phyloP scores from a whole-genome alignment of 306 rosid species.

The Rosa multiflora region DNA sequence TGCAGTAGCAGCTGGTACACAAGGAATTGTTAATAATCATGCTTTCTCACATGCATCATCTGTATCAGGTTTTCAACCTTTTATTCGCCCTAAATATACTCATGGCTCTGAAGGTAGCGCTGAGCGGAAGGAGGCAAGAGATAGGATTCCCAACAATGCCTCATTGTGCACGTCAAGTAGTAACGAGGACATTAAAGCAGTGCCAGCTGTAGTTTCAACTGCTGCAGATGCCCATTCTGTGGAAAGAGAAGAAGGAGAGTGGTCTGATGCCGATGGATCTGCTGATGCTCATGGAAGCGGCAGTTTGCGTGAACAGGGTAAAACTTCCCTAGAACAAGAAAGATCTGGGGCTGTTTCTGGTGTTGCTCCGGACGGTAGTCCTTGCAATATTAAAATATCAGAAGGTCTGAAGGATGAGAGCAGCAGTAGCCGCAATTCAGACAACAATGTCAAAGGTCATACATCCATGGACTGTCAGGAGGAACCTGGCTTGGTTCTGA shows the following conservation, averaged over 20 bases:
- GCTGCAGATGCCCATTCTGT: slow-evolving; percentile 39
- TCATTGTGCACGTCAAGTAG: slow-evolving; percentile 36
- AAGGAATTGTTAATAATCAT: slow-evolving; percentile 62
- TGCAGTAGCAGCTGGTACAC: slow-evolving; percentile 48
- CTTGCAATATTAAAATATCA: slow-evolving; percentile 41
- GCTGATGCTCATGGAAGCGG: slow-evolving; percentile 48
- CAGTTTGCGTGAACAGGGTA: slow-evolving; percentile 44
- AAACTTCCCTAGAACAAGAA: slow-evolving; percentile 46
- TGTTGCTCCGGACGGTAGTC: slow-evolving; percentile 42
- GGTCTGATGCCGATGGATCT: slow-evolving; percentile 89
- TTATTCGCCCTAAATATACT: slow-evolving; percentile 62
- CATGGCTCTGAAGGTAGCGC: slow-evolving; percentile 42
- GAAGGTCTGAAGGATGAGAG: slow-evolving; percentile 46
- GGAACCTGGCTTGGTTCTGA: slow-evolving; percentile 51
- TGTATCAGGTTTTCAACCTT: slow-evolving; percentile 92
- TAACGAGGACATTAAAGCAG: slow-evolving; percentile 45
- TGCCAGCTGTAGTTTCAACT: slow-evolving; percentile 31
- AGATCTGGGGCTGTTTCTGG: slow-evolving; percentile 35
- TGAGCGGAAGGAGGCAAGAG: slow-evolving; percentile 45
- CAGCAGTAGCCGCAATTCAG: slow-evolving; percentile 48
- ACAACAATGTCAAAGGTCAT: slow-evolving; percentile 57
- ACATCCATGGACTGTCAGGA: slow-evolving; percentile 56
- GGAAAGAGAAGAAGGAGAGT: slow-evolving; percentile 99
- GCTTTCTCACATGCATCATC: slow-evolving; percentile 88
- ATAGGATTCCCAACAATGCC: slow-evolving; percentile 35